A percentile compares a stretch with the other conserved stretches of the same genome.
These are phyloP conservation scores for Entrophospora sp. DNA, from an alignment of 192 early-diverging fungal genomes.

Conservation along the genomic window DNA sequence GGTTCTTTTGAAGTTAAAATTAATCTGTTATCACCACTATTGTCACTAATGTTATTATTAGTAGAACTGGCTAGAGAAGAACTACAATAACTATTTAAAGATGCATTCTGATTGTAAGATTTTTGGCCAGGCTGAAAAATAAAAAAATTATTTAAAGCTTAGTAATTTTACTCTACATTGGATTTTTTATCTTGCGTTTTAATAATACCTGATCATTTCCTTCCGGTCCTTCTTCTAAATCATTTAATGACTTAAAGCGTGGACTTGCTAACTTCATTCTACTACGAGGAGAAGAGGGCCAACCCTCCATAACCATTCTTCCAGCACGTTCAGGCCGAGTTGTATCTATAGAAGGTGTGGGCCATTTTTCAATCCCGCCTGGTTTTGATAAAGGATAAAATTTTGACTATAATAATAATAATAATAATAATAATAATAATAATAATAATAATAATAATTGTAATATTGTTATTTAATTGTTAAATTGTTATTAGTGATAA, in stretches of 20 bases:
- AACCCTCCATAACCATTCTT: conserved; percentile 6
- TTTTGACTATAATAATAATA: neutral
- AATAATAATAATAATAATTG: neutral
- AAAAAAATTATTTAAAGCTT: no score
- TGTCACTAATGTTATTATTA: no score
- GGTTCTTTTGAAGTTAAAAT: no score
- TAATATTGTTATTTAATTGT: neutral
- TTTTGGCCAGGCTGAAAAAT: no score
- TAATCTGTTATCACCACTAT: no score
- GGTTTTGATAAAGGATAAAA: neutral
- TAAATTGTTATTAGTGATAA: neutral
- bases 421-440: neutral
- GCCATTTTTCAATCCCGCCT: conserved; percentile 3
- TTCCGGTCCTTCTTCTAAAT: conserved; percentile 8
- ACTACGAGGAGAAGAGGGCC: conserved; percentile 13
- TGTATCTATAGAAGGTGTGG: neutral
- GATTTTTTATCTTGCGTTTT: no score
- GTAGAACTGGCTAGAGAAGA: no score
- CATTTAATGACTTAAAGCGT: conserved; percentile 13
- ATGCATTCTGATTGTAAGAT: no score
- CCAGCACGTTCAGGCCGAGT: neutral
- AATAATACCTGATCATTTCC: conserved; percentile 9
- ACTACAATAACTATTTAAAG: no score
- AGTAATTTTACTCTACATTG: no score
- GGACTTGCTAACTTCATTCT: conserved; percentile 18